These are phyloP conservation scores for Dioscorea dumetorum DNA, from an alignment of 106 monocot species.

Conservation along the genomic window DNA sequence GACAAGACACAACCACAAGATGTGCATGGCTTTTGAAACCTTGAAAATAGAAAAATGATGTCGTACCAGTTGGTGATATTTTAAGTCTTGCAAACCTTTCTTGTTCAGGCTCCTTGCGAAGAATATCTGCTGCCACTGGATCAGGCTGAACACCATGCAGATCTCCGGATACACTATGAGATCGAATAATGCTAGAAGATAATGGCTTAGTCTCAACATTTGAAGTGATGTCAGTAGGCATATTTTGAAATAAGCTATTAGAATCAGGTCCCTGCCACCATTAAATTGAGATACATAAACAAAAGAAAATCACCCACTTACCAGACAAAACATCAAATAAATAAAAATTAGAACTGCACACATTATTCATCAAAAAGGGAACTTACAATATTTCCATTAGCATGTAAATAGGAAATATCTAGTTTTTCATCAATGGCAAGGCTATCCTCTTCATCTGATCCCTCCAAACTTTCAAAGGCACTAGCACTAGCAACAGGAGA, in stretches of 20 bases:
- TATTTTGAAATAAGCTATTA: constrained; percentile 27
- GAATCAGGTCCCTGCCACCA: constrained; percentile 31
- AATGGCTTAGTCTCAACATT: constrained; percentile 57
- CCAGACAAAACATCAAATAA: not conserved
- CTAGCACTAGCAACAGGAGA: constrained; percentile 71
- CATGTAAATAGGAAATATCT: constrained; percentile 46
- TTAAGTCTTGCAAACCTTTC: constrained; percentile 74
- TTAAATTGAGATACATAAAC: not conserved
- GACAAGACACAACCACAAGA: too few relatives aligned
- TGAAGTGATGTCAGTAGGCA: constrained; percentile 36
- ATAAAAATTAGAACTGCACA: not conserved
- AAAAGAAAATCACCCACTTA: not conserved
- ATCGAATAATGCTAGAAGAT: constrained; percentile 60
- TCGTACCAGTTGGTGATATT: constrained; percentile 71
- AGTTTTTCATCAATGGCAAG: constrained; percentile 32
- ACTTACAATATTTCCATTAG: constrained; percentile 69
- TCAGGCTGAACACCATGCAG: constrained; percentile 91
- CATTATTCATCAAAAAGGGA: not conserved
- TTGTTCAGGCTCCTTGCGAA: constrained; percentile 93
- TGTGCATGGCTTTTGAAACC: too few relatives aligned
- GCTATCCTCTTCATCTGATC: constrained; percentile 71
- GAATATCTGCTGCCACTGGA: constrained; percentile 91
- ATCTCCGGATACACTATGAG: constrained; percentile 88
- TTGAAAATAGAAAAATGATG: too few relatives aligned
- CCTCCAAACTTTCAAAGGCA: constrained; percentile 77